phyloP scores from a whole-genome alignment of 352 stramenopile genomes.

The Phytopythium sindhum region DNA sequence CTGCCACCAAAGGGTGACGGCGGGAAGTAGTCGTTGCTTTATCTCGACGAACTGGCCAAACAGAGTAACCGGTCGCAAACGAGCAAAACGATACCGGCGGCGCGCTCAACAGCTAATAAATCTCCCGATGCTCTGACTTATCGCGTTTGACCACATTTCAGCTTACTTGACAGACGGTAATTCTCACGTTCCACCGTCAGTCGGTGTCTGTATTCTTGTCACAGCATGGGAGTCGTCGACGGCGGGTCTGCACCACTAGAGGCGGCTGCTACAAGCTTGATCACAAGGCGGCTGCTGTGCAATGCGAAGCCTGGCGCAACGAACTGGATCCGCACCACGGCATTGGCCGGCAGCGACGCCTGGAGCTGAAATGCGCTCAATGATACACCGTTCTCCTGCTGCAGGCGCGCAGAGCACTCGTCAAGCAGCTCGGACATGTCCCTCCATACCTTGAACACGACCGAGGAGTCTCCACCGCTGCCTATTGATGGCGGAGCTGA shows the following conservation, averaged over 20 bases:
- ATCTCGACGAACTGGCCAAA: not conserved
- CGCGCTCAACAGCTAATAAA: not conserved
- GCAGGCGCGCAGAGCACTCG: constrained; percentile 25
- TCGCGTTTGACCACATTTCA: not conserved
- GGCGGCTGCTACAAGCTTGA: constrained; percentile 6
- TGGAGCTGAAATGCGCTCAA: constrained; percentile 29
- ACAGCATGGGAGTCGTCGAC: not conserved
- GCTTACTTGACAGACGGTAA: too few relatives aligned
- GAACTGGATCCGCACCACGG: constrained; percentile 37
- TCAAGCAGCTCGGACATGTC: constrained; percentile 22
- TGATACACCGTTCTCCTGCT: constrained; percentile 29
- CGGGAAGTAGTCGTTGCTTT: not conserved
- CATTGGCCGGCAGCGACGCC: constrained; percentile 19
- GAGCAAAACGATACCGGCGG: not conserved
- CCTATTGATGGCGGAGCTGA: not conserved
- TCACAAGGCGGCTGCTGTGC: constrained; percentile 32
- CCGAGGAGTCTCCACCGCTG: not conserved
- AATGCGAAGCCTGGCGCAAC: constrained; percentile 33
- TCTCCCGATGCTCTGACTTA: not conserved
- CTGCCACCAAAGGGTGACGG: not conserved
- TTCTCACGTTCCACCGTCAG: too few relatives aligned
- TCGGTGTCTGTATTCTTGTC: not conserved
- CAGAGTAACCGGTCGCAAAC: not conserved
- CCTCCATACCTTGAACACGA: constrained; percentile 41
- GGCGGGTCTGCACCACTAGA: not conserved